These are phyloP conservation scores for Paracoccidioides brasiliensis DNA, from an alignment of 2,329 filamentous ascomycete species.

Conservation along the genomic window DNA sequence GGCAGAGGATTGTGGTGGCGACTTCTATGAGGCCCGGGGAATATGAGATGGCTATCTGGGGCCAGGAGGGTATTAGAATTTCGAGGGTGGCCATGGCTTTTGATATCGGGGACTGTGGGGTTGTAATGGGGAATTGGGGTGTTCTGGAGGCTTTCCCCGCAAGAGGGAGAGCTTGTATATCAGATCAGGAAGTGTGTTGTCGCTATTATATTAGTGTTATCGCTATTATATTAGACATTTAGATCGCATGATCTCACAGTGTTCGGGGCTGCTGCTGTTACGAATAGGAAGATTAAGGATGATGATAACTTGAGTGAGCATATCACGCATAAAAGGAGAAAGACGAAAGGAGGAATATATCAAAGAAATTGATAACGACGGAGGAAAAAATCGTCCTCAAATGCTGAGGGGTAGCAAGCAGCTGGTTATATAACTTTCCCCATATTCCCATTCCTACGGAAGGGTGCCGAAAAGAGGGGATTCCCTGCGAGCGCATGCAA, in stretches of 20 bases:
- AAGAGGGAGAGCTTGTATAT: neutral
- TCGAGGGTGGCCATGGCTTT: neutral
- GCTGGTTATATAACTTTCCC: neutral
- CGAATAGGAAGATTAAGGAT: too few relatives aligned
- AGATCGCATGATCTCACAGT: too few relatives aligned
- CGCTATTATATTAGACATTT: neutral
- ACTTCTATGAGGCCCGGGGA: slow-evolving; percentile 11
- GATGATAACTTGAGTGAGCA: too few relatives aligned
- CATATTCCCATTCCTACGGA: neutral
- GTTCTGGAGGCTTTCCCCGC: too few relatives aligned
- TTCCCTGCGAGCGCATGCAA: neutral
- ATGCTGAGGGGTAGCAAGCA: neutral
- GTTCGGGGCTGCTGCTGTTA: too few relatives aligned
- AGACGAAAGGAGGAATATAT: too few relatives aligned
- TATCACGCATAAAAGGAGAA: too few relatives aligned
- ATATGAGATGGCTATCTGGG: slow-evolving; percentile 5
- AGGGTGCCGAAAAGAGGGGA: neutral
- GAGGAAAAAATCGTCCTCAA: neutral
- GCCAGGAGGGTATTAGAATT: slow-evolving; percentile 1
- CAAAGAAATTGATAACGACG: neutral
- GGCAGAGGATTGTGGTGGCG: slow-evolving; percentile 34
- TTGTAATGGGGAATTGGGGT: too few relatives aligned
- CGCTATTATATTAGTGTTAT: neutral
- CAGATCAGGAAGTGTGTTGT: neutral
- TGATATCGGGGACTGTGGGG: neutral